Conservation (phyloP, 2,329 filamentous ascomycete genomes). For the Monilinia aucupariae region DNA sequence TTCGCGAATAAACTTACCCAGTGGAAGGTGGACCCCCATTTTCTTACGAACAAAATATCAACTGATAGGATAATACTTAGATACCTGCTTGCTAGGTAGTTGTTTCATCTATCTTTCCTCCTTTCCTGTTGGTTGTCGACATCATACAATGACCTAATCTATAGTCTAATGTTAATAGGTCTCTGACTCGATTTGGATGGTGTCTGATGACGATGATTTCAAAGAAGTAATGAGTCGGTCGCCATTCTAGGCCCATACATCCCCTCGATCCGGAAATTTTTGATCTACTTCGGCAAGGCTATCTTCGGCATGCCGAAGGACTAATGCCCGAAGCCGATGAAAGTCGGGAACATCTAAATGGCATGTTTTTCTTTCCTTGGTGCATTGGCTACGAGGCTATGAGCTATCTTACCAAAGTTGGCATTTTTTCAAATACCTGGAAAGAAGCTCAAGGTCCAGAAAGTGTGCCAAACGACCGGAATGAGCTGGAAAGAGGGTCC, state of each 20-base stretch:
- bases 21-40: not conserved
- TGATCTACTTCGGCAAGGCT: not conserved
- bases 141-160: constrained; percentile 1
- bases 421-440: not conserved
- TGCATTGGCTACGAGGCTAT: not conserved
- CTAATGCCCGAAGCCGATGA: constrained; percentile 7
- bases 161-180: not conserved
- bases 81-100: not conserved
- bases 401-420: not conserved
- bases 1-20: not conserved
- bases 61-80: not conserved
- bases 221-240: not conserved
- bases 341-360: not conserved
- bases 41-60: not conserved
- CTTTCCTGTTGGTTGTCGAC: not conserved
- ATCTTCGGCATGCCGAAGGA: constrained; percentile 14
- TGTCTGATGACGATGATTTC: constrained; percentile 5
- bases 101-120: not conserved
- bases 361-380: not conserved
- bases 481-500: not conserved
- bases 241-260: constrained; percentile 1
- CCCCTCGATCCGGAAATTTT: not conserved
- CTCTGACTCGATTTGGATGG: not conserved
- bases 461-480: constrained; percentile 2
- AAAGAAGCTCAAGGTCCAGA: not conserved